Percentiles rank a stretch among this genome's conserved stretches.
phyloP scores from a whole-genome alignment of 768 basidiomycete genomes.

The Symmetrospora coprosmae region DNA sequence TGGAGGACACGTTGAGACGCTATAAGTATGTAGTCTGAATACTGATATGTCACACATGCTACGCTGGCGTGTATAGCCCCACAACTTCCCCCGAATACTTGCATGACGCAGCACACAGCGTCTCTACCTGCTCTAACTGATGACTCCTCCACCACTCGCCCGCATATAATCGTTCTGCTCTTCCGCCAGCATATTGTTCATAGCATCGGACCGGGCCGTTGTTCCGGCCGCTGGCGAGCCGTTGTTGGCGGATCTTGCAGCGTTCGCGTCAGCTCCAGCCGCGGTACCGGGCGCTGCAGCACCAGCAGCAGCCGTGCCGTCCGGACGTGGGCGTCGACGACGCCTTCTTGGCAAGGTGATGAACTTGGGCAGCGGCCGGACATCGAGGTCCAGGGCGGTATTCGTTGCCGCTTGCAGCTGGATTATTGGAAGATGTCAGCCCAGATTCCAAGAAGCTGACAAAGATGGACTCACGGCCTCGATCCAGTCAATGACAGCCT shows the following conservation, averaged over 20 bases:
- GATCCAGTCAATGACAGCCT: slow-evolving; percentile 84
- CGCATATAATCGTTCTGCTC: slow-evolving; percentile 24
- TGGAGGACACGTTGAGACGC: no score
- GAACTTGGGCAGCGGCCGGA: slow-evolving; percentile 44
- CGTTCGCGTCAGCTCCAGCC: not conserved
- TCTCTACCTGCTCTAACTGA: no score
- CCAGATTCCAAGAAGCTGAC: not conserved
- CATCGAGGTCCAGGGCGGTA: slow-evolving; percentile 80
- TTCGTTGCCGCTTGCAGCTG: slow-evolving; percentile 78
- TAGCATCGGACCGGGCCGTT: not conserved
- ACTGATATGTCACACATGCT: no score
- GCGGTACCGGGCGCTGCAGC: not conserved
- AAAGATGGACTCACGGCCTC: slow-evolving; percentile 44
- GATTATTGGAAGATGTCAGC: slow-evolving; percentile 41
- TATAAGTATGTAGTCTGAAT: no score
- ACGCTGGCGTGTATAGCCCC: no score
- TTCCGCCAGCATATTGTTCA: slow-evolving; percentile 29
- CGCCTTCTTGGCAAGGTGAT: slow-evolving; percentile 31
- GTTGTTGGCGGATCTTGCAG: not conserved
- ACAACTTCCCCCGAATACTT: no score
- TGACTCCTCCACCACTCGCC: no score
- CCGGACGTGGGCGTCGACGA: slow-evolving; percentile 23
- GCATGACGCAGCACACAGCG: no score
- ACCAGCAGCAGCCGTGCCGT: not conserved
- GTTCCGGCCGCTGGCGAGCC: not conserved